Evolutionary conservation across 148 eudicot species (phyloP).

Genomic region (Polygonum maritimum): DNA sequence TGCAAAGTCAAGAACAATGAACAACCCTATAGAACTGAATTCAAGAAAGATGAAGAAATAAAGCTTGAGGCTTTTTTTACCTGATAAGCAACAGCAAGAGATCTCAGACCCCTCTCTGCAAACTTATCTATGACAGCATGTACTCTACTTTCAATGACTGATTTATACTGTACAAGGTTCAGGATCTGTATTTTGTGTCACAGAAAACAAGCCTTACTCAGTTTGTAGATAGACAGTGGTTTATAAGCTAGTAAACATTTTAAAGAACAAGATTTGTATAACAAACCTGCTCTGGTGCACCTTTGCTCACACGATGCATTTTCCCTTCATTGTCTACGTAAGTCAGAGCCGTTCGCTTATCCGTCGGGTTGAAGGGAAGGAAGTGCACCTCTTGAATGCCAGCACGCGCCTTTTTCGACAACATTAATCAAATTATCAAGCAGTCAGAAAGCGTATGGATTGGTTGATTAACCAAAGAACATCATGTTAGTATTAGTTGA

Average conservation of each 20-base stretch:
- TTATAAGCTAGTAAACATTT: not conserved
- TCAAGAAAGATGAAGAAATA: not conserved
- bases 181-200: constrained; percentile 21
- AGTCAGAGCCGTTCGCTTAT: constrained; percentile 11
- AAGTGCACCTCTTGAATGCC: constrained; percentile 10
- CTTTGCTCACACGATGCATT: constrained; percentile 8
- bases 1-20: constrained; percentile 4
- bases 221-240: not conserved
- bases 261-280: not conserved
- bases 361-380: constrained; percentile 10
- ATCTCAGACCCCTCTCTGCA: constrained; percentile 50
- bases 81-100: constrained; percentile 57
- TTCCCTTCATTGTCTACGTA: constrained; percentile 6
- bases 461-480: not conserved
- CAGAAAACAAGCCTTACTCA: not conserved
- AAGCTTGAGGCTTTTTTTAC: constrained; percentile 11
- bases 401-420: constrained; percentile 7
- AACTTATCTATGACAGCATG: constrained; percentile 44
- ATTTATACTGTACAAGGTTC: constrained; percentile 40
- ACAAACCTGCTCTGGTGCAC: constrained; percentile 28
- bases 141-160: constrained; percentile 41
- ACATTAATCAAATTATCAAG: not conserved
- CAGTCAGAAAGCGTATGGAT: not conserved
- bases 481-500: not conserved
- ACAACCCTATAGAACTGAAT: not conserved